These are phyloP conservation scores for Quercus robur DNA, from an alignment of 306 rosid species.

Conservation along the genomic window DNA sequence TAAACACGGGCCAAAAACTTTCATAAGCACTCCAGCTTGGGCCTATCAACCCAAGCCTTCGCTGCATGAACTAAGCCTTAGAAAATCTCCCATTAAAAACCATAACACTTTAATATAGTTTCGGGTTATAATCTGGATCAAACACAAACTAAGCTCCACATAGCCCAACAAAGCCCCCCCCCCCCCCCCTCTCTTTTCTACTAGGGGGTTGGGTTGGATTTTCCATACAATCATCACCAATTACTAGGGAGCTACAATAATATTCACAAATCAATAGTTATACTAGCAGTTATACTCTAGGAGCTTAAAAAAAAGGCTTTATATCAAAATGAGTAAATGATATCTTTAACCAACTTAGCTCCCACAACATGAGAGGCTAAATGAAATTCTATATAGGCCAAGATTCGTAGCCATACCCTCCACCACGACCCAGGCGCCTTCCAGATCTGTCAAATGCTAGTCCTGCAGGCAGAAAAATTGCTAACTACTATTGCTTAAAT, in stretches of 20 bases:
- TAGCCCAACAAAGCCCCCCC: too few relatives aligned
- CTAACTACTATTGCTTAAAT: conserved; percentile 7
- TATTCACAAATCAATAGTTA: not conserved
- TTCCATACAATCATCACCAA: not conserved
- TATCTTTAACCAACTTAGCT: conserved; percentile 9
- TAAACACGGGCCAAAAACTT: too few relatives aligned
- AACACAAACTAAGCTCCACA: too few relatives aligned
- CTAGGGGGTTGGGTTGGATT: not conserved
- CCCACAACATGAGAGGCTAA: conserved; percentile 6
- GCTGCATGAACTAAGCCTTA: too few relatives aligned
- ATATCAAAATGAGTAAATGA: conserved; percentile 7
- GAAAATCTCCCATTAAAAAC: too few relatives aligned
- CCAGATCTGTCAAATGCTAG: conserved; percentile 92
- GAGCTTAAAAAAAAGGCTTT: not conserved
- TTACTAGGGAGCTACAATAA: not conserved
- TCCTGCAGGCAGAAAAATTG: conserved; percentile 46
- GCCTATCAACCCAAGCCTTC: too few relatives aligned
- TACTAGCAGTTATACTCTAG: not conserved
- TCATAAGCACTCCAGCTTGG: too few relatives aligned
- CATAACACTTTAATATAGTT: too few relatives aligned
- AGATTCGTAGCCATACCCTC: conserved; percentile 63
- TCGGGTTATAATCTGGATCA: too few relatives aligned
- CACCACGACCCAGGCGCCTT: conserved; percentile 96
- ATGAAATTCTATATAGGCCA: conserved; percentile 12
- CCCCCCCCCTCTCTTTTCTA: too few relatives aligned